These are phyloP conservation scores for Kewa caespitosa DNA, from an alignment of 179 eudicot species.

Conservation along the genomic window DNA sequence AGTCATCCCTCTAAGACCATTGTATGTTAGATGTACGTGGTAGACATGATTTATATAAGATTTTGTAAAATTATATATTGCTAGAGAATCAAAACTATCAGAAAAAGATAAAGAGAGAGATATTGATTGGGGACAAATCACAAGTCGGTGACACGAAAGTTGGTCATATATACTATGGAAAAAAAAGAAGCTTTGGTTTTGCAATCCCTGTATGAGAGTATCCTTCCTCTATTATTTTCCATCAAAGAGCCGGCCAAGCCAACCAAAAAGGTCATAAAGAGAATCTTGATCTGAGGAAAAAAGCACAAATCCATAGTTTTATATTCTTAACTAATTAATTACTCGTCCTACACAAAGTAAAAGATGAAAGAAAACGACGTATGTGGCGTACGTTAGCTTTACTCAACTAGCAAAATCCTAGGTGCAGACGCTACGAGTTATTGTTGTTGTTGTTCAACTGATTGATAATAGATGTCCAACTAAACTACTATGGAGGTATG, in stretches of 20 bases:
- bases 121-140: constrained; percentile 7
- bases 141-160: constrained; percentile 31
- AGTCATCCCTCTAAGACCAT: no score
- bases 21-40: no score
- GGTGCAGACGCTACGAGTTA: no score
- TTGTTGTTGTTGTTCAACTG: no score
- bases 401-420: no score
- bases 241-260: constrained; percentile 23
- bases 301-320: neutral
- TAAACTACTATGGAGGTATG: neutral
- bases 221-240: constrained; percentile 12
- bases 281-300: constrained; percentile 20
- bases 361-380: neutral
- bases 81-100: neutral
- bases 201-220: neutral
- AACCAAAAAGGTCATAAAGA: constrained; percentile 25
- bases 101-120: constrained; percentile 23
- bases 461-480: no score
- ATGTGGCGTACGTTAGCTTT: no score
- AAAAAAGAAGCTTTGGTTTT: constrained; percentile 11
- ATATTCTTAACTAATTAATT: neutral
- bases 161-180: constrained; percentile 21
- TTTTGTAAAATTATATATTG: neutral
- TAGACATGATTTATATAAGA: no score
- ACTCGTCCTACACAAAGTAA: neutral